Base-by-base conservation (phyloP, 352 stramenopile species). In the Phytophthora podocarpi region DNA sequence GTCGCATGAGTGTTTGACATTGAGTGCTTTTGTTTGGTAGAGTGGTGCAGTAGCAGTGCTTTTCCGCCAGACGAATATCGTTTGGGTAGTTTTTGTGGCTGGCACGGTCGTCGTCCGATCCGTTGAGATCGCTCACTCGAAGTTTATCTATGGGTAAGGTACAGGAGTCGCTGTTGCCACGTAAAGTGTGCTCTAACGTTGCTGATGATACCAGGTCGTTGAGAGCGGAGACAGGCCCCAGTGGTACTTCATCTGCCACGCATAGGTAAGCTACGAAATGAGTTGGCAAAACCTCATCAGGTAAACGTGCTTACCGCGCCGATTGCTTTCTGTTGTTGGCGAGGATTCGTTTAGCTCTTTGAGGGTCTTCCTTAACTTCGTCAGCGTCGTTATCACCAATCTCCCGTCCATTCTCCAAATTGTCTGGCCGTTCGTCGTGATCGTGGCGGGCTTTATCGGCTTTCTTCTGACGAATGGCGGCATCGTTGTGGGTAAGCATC, bases 61-160 rank as follows among this genome's bases (percentile, higher is more conserved):
- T 18, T 94, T 96, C 36, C 87, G 91, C 1, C 91, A 98, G 62
- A 98, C 88, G 7, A 98, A 98, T 43, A 93, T 96, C 37, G 57
- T 97, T 3, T 98, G 91, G 91, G 86, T 97, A 0, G 50, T 85
- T 1, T 97, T 98, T 66, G 83, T 94, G 3, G 73, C 91, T 8
- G 90, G 87, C 9, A 85, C 75, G 0, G 45, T 91, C 10, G 70
- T 94, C 20, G 85, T 95, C 40, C 78, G 82, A 10, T 87, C 67
- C 27, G 71, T 88, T 0, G 87, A 95, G 57, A 46, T 80, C n/a
- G 80, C 71, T 11, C 82, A 94, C 34, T 67, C 70, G 8, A 82
- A 73, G 18, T 76, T 67, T 37, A 89, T 95, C 46, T 94, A 94
- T 59, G 84, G 84, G 86, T 95, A 35, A 20, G 54, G 31, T 45